Percentiles rank a stretch among this genome's conserved stretches.
Evolutionary conservation across 78 protist genomes (phyloP).

Genomic region (Cyanophora paradoxa): DNA sequence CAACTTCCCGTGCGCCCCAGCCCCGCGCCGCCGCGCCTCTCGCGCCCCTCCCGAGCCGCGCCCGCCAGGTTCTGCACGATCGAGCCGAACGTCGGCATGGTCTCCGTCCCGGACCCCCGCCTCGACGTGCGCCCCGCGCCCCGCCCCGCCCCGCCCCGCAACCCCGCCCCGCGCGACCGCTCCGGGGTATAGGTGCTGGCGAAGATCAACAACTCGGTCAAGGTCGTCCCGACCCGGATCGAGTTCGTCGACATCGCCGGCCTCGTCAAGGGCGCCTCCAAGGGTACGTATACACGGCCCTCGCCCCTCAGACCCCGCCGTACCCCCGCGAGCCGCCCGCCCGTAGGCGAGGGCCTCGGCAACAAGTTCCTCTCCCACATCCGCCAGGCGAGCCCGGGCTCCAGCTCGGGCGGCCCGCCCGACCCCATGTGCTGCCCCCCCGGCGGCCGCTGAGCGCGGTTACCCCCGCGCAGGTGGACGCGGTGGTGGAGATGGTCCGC

Average conservation of each 20-base stretch:
- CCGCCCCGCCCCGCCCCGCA: background rate
- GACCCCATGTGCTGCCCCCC: too few relatives aligned
- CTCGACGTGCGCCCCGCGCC: background rate
- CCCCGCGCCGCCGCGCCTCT: too few relatives aligned
- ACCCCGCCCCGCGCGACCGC: background rate
- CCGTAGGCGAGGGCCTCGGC: constrained; percentile 42
- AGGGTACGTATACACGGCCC: background rate
- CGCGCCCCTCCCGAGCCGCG: too few relatives aligned
- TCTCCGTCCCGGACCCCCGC: constrained; percentile 14
- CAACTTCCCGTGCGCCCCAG: too few relatives aligned
- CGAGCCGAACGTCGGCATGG: constrained; percentile 30
- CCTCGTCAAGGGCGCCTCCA: constrained; percentile 21
- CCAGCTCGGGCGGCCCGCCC: too few relatives aligned
- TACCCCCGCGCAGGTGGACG: too few relatives aligned
- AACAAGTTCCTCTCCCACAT: constrained; percentile 43
- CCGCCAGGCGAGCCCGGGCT: too few relatives aligned
- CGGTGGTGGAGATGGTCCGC: constrained; percentile 21
- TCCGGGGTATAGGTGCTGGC: constrained; percentile 2
- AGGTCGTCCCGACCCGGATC: constrained; percentile 26
- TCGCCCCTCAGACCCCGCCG: too few relatives aligned
- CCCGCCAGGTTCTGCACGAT: constrained; percentile 41
- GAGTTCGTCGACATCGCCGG: constrained; percentile 46
- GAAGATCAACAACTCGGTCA: background rate
- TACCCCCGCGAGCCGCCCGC: too few relatives aligned
- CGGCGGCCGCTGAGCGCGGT: too few relatives aligned